phyloP scores from a whole-genome alignment of 257 asterid species.

The Mitragyna speciosa region DNA sequence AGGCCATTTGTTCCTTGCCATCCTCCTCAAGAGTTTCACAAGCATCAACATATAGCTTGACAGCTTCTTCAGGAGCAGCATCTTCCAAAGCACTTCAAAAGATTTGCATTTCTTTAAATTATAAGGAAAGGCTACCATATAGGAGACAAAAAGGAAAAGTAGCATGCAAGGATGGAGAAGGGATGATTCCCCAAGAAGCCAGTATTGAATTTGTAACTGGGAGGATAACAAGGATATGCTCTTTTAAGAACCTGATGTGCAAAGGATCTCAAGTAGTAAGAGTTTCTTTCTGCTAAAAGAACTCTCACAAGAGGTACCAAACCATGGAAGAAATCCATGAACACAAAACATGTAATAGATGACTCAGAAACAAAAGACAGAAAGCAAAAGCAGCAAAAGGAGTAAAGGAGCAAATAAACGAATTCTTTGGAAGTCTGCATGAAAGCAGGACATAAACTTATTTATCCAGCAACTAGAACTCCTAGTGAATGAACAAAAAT shows the following conservation, averaged over 20 bases:
- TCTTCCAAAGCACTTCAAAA: slow-evolving; percentile 80
- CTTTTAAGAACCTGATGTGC: neutral
- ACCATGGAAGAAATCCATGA: neutral
- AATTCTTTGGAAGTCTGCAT: neutral
- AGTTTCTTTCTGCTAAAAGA: neutral
- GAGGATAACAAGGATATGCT: neutral
- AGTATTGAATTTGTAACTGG: neutral
- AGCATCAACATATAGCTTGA: slow-evolving; percentile 80
- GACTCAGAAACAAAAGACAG: neutral
- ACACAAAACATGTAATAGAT: neutral
- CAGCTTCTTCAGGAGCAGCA: slow-evolving; percentile 74
- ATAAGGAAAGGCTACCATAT: neutral
- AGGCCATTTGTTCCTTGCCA: slow-evolving; percentile 96
- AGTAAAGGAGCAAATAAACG: neutral
- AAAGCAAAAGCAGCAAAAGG: neutral
- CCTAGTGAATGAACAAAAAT: neutral
- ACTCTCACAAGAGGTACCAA: neutral
- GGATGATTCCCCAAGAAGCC: neutral
- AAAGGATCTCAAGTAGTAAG: neutral
- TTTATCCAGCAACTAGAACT: neutral
- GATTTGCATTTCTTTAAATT: slow-evolving; percentile 8
- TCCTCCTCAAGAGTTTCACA: slow-evolving; percentile 85
- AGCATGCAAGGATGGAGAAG: neutral
- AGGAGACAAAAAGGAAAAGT: neutral
- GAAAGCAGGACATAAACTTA: neutral